Evolutionary conservation across 345 rosid genomes (phyloP), one percentile per base, ranked within the genome.

Genomic region (Streptanthus diversifolius): DNA sequence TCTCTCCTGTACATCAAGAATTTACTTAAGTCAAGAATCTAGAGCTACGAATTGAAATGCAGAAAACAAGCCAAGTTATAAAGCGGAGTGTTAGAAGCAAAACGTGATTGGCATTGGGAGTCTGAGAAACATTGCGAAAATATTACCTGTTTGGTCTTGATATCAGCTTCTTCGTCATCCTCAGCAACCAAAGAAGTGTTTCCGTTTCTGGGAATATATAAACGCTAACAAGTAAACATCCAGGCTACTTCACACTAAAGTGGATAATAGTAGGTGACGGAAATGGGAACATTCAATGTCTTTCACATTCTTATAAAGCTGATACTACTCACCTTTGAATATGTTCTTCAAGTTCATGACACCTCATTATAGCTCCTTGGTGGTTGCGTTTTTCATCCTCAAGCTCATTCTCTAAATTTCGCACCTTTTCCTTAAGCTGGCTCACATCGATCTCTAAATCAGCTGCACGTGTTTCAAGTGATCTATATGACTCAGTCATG

Each of bases 401-500:
- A 79, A 91, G 87, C 81, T 87, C 93, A 7, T 36, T 85, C 62
- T 86, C 88, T 75, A 91, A 59, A 55, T 70, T 78, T 71, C 69
- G 73, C 19, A 82, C 51, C 58, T 85, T 87, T 56, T 74, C 80
- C 66, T 39, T 84, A 67, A 93, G 88, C 79, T 82, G 85, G 78
- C 84, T 88, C 57, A 86, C 86, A 71, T 88, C 90, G 9, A 83
- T 78, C 81, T 87, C 97, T 52, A 91, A 68, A 73, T 85, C 88
- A 63, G 80, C 81, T 56, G 95, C 87, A 45, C 82, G 95, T 62
- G 84, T 72, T 85, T 93, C 98, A 66, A 93, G 93, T 24, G 89
- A 81, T 76, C 96, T 85, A 74, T 93, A 93, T 21, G 98, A 93
- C 86, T 89, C 98, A 33, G 87, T 85, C 98, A 93, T 91, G 66